Conservation (phyloP, 176 grass and related monocot species). For the Triticum urartu region DNA sequence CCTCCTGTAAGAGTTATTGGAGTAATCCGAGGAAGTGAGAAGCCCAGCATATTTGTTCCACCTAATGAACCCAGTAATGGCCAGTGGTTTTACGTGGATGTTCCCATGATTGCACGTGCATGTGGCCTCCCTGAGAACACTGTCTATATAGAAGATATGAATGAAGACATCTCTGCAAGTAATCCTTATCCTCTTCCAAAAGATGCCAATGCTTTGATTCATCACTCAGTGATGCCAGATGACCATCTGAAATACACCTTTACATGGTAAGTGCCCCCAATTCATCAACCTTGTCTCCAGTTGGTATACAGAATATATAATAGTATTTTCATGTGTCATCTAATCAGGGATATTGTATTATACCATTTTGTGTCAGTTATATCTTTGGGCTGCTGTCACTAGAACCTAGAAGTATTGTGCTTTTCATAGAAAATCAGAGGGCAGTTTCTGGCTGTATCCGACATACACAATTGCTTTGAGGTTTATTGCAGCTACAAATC, state of each 20-base stretch:
- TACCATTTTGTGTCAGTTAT: not conserved
- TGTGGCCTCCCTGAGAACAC: conserved; percentile 75
- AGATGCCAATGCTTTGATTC: conserved; percentile 81
- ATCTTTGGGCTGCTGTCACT: not conserved
- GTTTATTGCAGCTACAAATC: not conserved
- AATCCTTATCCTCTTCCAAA: conserved; percentile 97
- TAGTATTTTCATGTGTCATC: not conserved
- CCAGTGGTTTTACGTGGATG: conserved; percentile 96
- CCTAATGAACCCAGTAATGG: conserved; percentile 72
- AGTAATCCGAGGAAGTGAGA: conserved; percentile 91
- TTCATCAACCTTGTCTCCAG: not conserved
- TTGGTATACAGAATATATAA: conserved; percentile 8
- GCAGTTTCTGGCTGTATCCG: conserved; percentile 1
- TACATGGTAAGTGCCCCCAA: conserved; percentile 61
- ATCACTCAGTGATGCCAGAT: conserved; percentile 85
- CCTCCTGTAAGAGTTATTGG: conserved; percentile 62
- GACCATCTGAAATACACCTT: conserved; percentile 87
- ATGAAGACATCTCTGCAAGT: conserved; percentile 58
- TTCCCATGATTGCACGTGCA: conserved; percentile 71
- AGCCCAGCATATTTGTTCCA: conserved; percentile 94
- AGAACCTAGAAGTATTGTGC: not conserved
- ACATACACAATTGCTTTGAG: not conserved
- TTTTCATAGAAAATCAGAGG: not conserved
- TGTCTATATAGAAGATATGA: conserved; percentile 82
- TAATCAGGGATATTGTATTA: not conserved